These are phyloP conservation scores for Eucalyptus rudis DNA, from an alignment of 345 rosid genomes.

Conservation along the genomic window DNA sequence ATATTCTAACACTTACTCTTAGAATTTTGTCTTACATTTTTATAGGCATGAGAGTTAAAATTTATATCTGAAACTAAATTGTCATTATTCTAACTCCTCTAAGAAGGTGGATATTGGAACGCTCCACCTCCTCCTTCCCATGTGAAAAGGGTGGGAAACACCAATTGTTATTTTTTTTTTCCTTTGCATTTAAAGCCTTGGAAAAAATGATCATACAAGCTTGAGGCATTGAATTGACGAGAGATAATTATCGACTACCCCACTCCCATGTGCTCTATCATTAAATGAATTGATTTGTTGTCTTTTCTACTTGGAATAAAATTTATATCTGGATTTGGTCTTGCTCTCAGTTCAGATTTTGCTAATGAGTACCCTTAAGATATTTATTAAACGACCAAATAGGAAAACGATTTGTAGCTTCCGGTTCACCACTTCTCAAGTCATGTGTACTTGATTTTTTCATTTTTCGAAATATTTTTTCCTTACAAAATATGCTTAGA, in stretches of 20 bases:
- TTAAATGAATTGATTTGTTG: background rate
- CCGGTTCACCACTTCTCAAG: background rate
- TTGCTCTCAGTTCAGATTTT: background rate
- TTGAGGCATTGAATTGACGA: background rate
- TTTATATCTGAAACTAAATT: rapidly evolving
- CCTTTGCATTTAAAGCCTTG: background rate
- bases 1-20: rapidly evolving
- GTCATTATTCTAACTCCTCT: rapidly evolving
- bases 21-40: rapidly evolving
- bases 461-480: background rate
- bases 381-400: background rate
- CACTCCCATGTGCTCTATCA: background rate
- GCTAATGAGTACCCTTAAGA: background rate
- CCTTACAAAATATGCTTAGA: background rate
- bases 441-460: background rate
- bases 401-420: background rate
- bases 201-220: background rate
- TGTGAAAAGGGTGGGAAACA: too few species aligned
- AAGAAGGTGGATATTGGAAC: too few species aligned
- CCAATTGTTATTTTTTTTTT: too few species aligned
- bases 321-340: background rate
- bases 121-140: too few species aligned
- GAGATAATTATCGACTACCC: background rate
- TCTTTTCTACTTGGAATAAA: background rate
- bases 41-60: rapidly evolving